Evolutionary conservation across 208 protist species (phyloP).

Genomic region (Leishmania turanica): DNA sequence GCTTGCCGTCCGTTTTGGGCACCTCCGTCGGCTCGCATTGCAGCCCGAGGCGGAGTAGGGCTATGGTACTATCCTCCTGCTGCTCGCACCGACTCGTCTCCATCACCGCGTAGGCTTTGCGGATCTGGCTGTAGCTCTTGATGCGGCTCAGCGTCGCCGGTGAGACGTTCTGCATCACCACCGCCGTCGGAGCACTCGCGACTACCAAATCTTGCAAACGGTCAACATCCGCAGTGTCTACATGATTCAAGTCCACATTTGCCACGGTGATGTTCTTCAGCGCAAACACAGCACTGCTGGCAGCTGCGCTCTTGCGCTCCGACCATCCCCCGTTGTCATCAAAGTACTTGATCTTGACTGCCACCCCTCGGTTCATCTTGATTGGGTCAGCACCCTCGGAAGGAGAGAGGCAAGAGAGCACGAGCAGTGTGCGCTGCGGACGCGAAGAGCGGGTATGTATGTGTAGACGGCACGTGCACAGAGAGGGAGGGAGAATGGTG

Average conservation of each 20-base stretch:
- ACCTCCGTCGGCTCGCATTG: conserved; percentile 62
- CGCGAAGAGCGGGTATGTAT: not conserved
- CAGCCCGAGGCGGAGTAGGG: conserved; percentile 62
- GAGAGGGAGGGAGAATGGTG: not conserved
- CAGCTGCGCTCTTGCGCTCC: conserved; percentile 41
- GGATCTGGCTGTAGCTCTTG: conserved; percentile 50
- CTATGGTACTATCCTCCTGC: conserved; percentile 60
- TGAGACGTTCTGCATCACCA: conserved; percentile 71
- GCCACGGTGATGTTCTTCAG: conserved; percentile 60
- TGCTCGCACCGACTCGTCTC: conserved; percentile 61
- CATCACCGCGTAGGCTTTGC: conserved; percentile 74
- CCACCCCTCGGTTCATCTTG: conserved; percentile 23
- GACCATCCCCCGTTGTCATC: conserved; percentile 71
- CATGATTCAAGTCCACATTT: conserved; percentile 60
- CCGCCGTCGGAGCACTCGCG: conserved; percentile 51
- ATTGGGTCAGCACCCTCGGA: not conserved
- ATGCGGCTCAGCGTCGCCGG: conserved; percentile 46
- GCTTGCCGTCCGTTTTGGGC: conserved; percentile 48
- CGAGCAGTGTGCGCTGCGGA: not conserved
- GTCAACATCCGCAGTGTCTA: conserved; percentile 53
- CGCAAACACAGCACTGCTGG: conserved; percentile 22
- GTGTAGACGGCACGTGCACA: not conserved
- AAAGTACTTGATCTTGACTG: conserved; percentile 73
- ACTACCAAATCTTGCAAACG: conserved; percentile 57
- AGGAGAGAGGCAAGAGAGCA: not conserved